phyloP scores from a whole-genome alignment of 371 early-diverging fungal genomes.

The Mortierella sp. region DNA sequence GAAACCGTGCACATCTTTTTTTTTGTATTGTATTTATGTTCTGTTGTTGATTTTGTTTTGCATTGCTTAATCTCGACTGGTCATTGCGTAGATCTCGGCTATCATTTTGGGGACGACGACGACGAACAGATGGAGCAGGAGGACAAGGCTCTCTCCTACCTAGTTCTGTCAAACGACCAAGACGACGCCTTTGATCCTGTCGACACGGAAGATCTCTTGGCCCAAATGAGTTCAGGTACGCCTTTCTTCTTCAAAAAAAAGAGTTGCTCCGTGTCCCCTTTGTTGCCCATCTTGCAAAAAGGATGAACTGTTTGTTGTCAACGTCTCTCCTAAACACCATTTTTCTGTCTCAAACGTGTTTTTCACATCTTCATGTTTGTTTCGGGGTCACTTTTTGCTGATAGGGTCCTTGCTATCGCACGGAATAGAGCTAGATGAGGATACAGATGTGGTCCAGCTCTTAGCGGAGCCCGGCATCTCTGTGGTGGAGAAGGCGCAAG shows the following conservation, averaged over 20 bases:
- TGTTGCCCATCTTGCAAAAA: no score
- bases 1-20: neutral
- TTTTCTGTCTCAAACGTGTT: neutral
- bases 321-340: neutral
- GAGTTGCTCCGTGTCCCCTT: no score
- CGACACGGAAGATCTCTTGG: conserved; percentile 47
- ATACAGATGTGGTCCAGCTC: conserved; percentile 40
- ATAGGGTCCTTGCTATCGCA: conserved; percentile 33
- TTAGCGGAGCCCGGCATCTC: conserved; percentile 42
- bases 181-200: conserved; percentile 50
- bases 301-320: neutral
- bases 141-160: conserved; percentile 48
- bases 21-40: neutral
- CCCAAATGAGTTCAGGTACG: conserved; percentile 50
- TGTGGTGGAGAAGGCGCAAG: conserved; percentile 24
- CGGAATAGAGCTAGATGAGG: conserved; percentile 39
- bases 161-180: conserved; percentile 43
- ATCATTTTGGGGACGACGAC: conserved; percentile 50
- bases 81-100: conserved; percentile 53
- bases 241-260: no score
- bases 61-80: neutral
- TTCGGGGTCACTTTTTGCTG: no score
- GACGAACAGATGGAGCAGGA: conserved; percentile 45
- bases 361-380: neutral
- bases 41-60: no score